phyloP scores from a whole-genome alignment of 139 green algal genomes.

The Microglena sp. region DNA sequence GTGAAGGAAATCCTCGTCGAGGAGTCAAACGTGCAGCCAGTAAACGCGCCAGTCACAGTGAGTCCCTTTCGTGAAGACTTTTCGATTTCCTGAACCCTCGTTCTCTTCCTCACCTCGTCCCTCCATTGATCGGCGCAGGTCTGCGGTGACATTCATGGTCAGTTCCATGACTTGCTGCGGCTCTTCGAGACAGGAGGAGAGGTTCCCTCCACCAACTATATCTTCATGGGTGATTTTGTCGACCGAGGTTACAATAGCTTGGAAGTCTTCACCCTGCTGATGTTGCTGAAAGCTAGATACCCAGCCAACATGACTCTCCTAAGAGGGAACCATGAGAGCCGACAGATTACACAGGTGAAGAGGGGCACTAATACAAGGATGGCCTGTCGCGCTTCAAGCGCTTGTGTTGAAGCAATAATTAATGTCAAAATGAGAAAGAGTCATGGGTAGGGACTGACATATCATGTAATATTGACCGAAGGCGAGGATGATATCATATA shows the following conservation, averaged over 20 bases:
- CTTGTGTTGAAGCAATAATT: too few species aligned
- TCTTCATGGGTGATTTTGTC: constrained; percentile 99
- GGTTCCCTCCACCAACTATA: constrained; percentile 93
- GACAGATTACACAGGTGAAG: constrained; percentile 96
- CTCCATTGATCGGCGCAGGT: constrained; percentile 45
- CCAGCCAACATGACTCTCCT: constrained; percentile 95
- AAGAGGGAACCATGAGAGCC: constrained; percentile 94
- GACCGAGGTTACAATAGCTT: constrained; percentile 98
- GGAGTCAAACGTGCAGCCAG: constrained; percentile 97
- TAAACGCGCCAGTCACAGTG: constrained; percentile 93
- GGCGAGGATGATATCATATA: too few species aligned
- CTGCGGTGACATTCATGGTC: constrained; percentile 93
- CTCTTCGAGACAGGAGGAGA: constrained; percentile 94
- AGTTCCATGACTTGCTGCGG: constrained; percentile 97
- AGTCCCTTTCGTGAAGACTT: constrained; percentile 9
- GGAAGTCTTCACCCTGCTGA: constrained; percentile 96
- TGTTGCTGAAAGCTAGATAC: constrained; percentile 91
- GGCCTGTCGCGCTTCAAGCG: too few species aligned
- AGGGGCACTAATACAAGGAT: too few species aligned
- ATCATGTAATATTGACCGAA: too few species aligned
- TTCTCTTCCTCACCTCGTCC: neutral
- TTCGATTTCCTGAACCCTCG: neutral
- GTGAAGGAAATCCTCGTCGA: constrained; percentile 99
- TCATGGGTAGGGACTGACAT: too few species aligned
- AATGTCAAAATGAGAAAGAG: too few species aligned